phyloP scores from a whole-genome alignment of 305 asterid species.

The Ajuga reptans region DNA sequence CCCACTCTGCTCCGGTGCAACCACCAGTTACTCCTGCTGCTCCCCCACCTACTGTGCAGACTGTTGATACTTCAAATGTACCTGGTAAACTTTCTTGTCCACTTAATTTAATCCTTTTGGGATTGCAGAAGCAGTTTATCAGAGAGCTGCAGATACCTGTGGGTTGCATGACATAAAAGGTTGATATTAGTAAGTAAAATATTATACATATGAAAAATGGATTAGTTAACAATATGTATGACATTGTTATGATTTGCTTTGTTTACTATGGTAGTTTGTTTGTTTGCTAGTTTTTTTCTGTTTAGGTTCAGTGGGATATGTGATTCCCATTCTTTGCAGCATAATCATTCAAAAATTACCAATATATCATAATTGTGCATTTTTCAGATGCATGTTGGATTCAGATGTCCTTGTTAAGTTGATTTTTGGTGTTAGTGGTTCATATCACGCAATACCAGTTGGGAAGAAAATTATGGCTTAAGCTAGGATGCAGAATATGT shows the following conservation, averaged over 20 bases:
- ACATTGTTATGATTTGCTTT: not conserved
- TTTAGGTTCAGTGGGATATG: not conserved
- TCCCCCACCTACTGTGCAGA: constrained; percentile 95
- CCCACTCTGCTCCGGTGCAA: constrained; percentile 53
- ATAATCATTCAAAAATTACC: not conserved
- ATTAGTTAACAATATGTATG: not conserved
- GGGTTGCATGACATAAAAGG: not conserved
- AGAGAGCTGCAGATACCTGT: constrained; percentile 4
- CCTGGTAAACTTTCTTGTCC: constrained; percentile 52
- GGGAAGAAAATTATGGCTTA: not conserved
- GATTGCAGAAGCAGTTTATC: not conserved
- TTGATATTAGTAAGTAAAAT: not conserved
- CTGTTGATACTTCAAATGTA: constrained; percentile 89
- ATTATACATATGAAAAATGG: not conserved
- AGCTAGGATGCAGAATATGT: not conserved
- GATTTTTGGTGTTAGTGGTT: not conserved
- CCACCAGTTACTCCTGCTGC: constrained; percentile 69
- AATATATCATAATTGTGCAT: not conserved
- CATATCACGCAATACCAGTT: not conserved
- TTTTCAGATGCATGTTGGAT: not conserved
- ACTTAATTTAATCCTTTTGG: constrained; percentile 11
- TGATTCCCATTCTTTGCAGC: not conserved
- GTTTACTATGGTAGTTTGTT: not conserved
- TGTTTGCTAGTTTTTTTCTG: not conserved
- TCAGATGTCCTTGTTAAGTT: not conserved